A percentile compares a stretch with the other conserved stretches of the same genome.
phyloP scores from a whole-genome alignment of 208 protist species.

The Endotrypanum monterogeii region DNA sequence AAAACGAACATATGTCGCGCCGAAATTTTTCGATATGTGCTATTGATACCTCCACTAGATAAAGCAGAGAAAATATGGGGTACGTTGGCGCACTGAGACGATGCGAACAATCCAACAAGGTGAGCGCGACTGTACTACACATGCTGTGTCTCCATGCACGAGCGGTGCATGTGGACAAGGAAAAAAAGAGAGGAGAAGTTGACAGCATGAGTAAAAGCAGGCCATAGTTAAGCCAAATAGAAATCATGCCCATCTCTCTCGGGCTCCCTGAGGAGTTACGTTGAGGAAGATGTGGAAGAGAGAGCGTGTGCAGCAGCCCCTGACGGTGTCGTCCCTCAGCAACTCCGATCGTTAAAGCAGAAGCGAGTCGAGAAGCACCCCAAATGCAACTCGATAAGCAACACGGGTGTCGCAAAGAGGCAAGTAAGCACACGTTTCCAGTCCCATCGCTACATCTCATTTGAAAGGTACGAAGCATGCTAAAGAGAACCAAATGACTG shows the following conservation, averaged over 20 bases:
- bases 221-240: neutral
- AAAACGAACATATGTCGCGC: slow-evolving; percentile 28
- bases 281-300: neutral
- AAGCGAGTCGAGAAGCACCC: neutral
- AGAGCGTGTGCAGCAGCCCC: neutral
- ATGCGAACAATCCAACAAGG: neutral
- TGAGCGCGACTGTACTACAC: neutral
- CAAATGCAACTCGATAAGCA: neutral
- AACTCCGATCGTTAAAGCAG: neutral
- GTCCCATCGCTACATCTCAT: neutral
- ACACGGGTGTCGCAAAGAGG: neutral
- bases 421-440: neutral
- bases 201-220: neutral
- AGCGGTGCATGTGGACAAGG: neutral
- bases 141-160: neutral
- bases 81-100: neutral
- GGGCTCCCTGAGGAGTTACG: neutral
- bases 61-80: neutral
- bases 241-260: neutral
- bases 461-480: neutral
- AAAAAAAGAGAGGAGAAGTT: neutral
- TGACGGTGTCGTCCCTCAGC: neutral
- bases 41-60: neutral
- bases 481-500: neutral
- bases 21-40: neutral